These are phyloP conservation scores for Fusarium denticulatum DNA, from an alignment of 2,329 filamentous ascomycete species.

Conservation along the genomic window DNA sequence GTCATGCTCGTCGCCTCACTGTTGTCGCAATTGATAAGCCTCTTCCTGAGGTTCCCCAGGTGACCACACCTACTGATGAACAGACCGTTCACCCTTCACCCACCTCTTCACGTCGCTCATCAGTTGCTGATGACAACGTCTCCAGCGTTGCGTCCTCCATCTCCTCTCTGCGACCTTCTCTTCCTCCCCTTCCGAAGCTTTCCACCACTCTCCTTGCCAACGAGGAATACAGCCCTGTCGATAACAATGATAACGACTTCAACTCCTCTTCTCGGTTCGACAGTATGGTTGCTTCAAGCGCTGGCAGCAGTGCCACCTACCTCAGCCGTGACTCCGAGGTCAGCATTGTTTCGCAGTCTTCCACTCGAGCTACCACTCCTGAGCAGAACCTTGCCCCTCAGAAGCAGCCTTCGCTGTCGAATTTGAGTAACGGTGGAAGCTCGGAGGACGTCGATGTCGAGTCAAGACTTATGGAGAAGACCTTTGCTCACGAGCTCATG, in stretches of 20 bases:
- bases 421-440: conserved; percentile 73
- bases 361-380: conserved; percentile 88
- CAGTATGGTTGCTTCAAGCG: conserved; percentile 78
- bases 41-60: conserved; percentile 71
- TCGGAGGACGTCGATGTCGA: conserved; percentile 84
- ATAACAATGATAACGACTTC: conserved; percentile 62
- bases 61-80: conserved; percentile 52
- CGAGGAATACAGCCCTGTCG: conserved; percentile 60
- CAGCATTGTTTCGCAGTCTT: conserved; percentile 82
- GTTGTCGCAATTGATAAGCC: conserved; percentile 70
- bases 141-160: conserved; percentile 58
- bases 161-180: conserved; percentile 58
- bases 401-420: conserved; percentile 71
- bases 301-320: conserved; percentile 81
- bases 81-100: conserved; percentile 48
- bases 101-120: conserved; percentile 55
- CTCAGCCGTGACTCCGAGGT: conserved; percentile 83
- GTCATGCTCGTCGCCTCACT: conserved; percentile 50
- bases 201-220: conserved; percentile 60
- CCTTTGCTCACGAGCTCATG: conserved; percentile 89
- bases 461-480: conserved; percentile 87
- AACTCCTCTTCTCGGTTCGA: conserved; percentile 68
- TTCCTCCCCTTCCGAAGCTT: conserved; percentile 68
- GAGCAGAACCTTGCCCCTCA: conserved; percentile 68
- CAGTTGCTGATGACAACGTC: conserved; percentile 53